A percentile compares a stretch with the other conserved stretches of the same genome.
Conservation (phyloP, 306 rosid genomes). For the Mucuna pruriens region DNA sequence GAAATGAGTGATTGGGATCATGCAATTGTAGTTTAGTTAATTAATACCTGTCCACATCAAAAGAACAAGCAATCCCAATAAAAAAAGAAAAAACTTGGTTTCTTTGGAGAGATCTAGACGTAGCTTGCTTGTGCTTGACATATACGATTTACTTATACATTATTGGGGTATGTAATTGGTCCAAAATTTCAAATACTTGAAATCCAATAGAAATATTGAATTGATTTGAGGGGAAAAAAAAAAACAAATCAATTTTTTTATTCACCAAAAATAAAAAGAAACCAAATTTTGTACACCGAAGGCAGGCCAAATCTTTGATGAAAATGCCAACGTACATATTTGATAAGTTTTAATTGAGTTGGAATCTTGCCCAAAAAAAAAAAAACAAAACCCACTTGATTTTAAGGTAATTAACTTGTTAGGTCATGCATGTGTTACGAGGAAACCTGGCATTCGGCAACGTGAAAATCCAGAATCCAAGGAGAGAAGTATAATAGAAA, state of each 20-base stretch:
- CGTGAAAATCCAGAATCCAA: slow-evolving; percentile 89
- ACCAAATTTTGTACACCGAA: background rate
- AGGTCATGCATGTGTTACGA: slow-evolving; percentile 72
- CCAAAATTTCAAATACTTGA: background rate
- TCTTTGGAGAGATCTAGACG: slow-evolving; percentile 34
- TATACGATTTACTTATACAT: background rate
- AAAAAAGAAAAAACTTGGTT: slow-evolving; percentile 13
- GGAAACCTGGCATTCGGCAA: slow-evolving; percentile 66
- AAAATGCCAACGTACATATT: slow-evolving; percentile 25
- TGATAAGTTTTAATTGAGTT: slow-evolving; percentile 10
- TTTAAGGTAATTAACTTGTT: slow-evolving; percentile 22
- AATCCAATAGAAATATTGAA: background rate
- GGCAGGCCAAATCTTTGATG: background rate
- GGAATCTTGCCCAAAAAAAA: slow-evolving; percentile 48
- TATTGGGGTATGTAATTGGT: background rate
- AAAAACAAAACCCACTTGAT: slow-evolving; percentile 26
- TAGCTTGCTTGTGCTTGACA: slow-evolving; percentile 20
- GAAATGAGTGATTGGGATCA: slow-evolving; percentile 29
- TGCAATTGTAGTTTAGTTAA: slow-evolving; percentile 25
- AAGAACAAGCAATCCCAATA: slow-evolving; percentile 15
- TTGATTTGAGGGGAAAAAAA: background rate
- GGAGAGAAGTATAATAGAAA: slow-evolving; percentile 52
- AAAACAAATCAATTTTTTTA: background rate
- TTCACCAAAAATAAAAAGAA: too few species aligned
- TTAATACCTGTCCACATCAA: slow-evolving; percentile 38